Conservation (phyloP, 805 yeast genomes). For the Wickerhamiella azymoides region DNA sequence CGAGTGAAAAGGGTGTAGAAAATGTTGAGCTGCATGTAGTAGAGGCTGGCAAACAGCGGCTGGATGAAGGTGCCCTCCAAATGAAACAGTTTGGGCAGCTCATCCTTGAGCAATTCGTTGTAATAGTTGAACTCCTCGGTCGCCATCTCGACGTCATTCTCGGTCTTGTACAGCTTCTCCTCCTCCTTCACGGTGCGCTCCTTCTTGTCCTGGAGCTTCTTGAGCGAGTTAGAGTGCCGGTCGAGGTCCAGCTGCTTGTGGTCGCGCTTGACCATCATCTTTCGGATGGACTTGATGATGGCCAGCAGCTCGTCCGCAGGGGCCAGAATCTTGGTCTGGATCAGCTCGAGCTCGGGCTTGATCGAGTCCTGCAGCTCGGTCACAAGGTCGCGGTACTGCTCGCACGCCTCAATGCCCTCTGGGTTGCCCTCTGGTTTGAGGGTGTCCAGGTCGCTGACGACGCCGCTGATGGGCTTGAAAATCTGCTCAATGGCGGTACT, state of each 20-base stretch:
- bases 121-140: slow-evolving; percentile 93
- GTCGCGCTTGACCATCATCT: slow-evolving; percentile 89
- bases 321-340: slow-evolving; percentile 73
- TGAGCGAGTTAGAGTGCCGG: slow-evolving; percentile 56
- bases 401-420: slow-evolving; percentile 89
- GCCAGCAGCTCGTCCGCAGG: slow-evolving; percentile 86
- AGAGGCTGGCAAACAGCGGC: slow-evolving; percentile 86
- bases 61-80: slow-evolving; percentile 85
- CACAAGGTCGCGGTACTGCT: slow-evolving; percentile 78
- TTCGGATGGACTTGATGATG: slow-evolving; percentile 69
- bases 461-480: slow-evolving; percentile 90
- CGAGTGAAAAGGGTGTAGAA: slow-evolving; percentile 82
- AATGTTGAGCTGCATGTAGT: slow-evolving; percentile 94
- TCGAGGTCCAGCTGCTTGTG: slow-evolving; percentile 93
- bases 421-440: slow-evolving; percentile 87
- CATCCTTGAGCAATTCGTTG: slow-evolving; percentile 85
- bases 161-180: slow-evolving; percentile 75
- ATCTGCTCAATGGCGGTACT: slow-evolving; percentile 93
- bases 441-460: slow-evolving; percentile 78
- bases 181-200: slow-evolving; percentile 82
- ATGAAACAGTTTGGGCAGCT: slow-evolving; percentile 74
- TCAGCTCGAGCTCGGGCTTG: slow-evolving; percentile 85
- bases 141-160: slow-evolving; percentile 79
- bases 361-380: slow-evolving; percentile 70
- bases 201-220: slow-evolving; percentile 66